These are phyloP conservation scores for Vanilla planifolia DNA, from an alignment of 106 monocot species.

Conservation along the genomic window DNA sequence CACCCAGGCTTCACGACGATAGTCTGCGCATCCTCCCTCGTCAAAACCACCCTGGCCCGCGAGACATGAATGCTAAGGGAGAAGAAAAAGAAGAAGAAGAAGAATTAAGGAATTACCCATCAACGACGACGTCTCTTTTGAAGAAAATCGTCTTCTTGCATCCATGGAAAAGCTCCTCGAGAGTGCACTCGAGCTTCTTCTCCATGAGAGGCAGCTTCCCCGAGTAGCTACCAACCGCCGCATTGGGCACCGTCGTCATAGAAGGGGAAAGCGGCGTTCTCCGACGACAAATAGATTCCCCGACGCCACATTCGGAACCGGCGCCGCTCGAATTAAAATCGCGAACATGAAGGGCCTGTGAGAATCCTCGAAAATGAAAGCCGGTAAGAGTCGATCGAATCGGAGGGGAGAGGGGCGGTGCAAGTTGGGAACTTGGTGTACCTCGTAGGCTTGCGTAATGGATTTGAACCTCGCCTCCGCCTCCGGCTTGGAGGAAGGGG, in stretches of 20 bases:
- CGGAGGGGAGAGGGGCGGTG: not conserved
- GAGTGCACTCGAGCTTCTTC: slow-evolving; percentile 67
- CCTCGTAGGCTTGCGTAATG: slow-evolving; percentile 65
- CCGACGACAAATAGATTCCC: too few species aligned
- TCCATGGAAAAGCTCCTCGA: slow-evolving; percentile 62
- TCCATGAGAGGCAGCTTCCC: slow-evolving; percentile 53
- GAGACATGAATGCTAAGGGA: too few species aligned
- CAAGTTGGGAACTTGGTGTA: not conserved
- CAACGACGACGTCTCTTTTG: slow-evolving; percentile 33
- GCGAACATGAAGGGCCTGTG: slow-evolving; percentile 27
- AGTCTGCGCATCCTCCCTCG: slow-evolving; percentile 29
- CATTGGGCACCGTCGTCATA: too few species aligned
- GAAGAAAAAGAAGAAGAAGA: not conserved
- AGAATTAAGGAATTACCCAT: slow-evolving; percentile 26
- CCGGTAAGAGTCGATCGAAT: too few species aligned
- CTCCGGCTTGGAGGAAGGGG: slow-evolving; percentile 40
- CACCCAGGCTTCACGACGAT: slow-evolving; percentile 49
- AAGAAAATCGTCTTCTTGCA: slow-evolving; percentile 51
- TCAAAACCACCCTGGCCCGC: slow-evolving; percentile 13
- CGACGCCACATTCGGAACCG: too few species aligned
- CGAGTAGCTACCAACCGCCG: slow-evolving; percentile 7
- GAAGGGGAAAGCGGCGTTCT: too few species aligned
- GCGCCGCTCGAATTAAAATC: slow-evolving; percentile 10
- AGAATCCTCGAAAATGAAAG: not conserved
- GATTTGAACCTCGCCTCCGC: slow-evolving; percentile 59